Evolutionary conservation across 257 asterid species (phyloP).

Genomic region (Leptodermis oblonga): DNA sequence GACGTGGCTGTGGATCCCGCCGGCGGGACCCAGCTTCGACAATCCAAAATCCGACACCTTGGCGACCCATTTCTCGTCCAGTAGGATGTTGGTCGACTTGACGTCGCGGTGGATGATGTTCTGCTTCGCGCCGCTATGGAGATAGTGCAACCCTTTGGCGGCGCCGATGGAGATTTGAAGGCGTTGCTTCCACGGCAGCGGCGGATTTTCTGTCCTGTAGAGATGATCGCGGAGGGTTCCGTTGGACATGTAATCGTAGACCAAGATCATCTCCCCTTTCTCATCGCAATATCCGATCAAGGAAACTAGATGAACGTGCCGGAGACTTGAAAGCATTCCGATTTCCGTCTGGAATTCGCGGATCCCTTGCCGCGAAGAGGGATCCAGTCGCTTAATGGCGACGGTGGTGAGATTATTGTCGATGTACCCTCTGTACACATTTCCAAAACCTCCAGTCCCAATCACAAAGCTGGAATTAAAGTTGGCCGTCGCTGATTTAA

Average conservation of each 20-base stretch:
- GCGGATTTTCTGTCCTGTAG: conserved; percentile 31
- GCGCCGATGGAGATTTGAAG: conserved; percentile 61
- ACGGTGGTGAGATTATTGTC: conserved; percentile 32
- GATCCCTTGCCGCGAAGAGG: conserved; percentile 48
- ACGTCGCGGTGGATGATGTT: conserved; percentile 60
- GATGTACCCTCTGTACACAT: conserved; percentile 47
- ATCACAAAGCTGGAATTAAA: conserved; percentile 34
- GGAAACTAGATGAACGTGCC: conserved; percentile 61
- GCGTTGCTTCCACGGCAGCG: conserved; percentile 49
- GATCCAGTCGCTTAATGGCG: conserved; percentile 43
- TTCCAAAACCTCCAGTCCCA: conserved; percentile 61
- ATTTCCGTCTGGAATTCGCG: conserved; percentile 63
- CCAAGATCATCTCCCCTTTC: conserved; percentile 55
- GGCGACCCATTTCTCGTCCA: conserved; percentile 59
- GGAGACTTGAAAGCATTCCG: conserved; percentile 46
- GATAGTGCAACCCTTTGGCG: conserved; percentile 57
- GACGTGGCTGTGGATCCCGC: conserved; percentile 39
- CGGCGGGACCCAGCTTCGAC: conserved; percentile 53
- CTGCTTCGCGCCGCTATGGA: conserved; percentile 43
- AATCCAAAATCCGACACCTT: conserved; percentile 71
- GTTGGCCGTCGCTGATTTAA: conserved; percentile 36
- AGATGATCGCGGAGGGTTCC: conserved; percentile 57
- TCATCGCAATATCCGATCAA: conserved; percentile 61
- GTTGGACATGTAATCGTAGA: conserved; percentile 59
- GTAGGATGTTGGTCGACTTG: conserved; percentile 56